These are phyloP conservation scores for Alternaria sp. DNA, from an alignment of 2,329 filamentous ascomycete species.

Conservation along the genomic window DNA sequence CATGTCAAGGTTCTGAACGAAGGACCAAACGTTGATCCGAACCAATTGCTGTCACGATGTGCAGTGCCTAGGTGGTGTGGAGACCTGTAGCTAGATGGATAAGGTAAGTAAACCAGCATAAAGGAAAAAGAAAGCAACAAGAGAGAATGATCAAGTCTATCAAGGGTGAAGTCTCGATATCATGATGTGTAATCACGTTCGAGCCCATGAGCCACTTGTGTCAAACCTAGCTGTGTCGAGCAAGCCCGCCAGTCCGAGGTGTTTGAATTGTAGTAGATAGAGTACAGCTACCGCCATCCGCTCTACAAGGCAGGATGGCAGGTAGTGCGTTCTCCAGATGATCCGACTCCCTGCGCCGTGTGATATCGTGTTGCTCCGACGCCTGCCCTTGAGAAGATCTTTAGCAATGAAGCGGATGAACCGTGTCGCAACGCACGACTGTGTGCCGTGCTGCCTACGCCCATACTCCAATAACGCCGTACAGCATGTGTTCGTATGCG, in stretches of 20 bases:
- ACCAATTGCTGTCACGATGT: constrained; percentile 33
- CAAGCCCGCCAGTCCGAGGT: constrained; percentile 32
- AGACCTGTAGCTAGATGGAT: constrained; percentile 27
- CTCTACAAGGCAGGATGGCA: constrained; percentile 47
- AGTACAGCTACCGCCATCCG: constrained; percentile 51
- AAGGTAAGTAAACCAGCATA: constrained; percentile 26
- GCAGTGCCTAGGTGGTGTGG: constrained; percentile 5
- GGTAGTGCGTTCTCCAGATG: constrained; percentile 49
- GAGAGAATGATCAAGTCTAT: constrained; percentile 24
- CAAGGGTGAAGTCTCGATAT: constrained; percentile 48
- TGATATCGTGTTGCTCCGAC: constrained; percentile 24
- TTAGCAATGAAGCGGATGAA: constrained; percentile 33
- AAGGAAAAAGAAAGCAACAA: constrained; percentile 14
- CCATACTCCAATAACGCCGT: constrained; percentile 32
- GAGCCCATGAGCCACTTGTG: constrained; percentile 45
- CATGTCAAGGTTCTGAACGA: constrained; percentile 32
- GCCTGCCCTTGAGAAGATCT: constrained; percentile 30
- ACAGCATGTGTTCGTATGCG: constrained; percentile 28
- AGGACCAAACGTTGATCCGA: constrained; percentile 34
- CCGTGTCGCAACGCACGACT: constrained; percentile 18
- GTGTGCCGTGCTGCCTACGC: constrained; percentile 38
- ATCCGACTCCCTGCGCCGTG: constrained; percentile 21
- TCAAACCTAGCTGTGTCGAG: constrained; percentile 43
- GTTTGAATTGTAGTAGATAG: constrained; percentile 42
- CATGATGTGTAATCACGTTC: constrained; percentile 53